Base-by-base conservation (phyloP, 306 rosid species). In the Acacia confusa region DNA sequence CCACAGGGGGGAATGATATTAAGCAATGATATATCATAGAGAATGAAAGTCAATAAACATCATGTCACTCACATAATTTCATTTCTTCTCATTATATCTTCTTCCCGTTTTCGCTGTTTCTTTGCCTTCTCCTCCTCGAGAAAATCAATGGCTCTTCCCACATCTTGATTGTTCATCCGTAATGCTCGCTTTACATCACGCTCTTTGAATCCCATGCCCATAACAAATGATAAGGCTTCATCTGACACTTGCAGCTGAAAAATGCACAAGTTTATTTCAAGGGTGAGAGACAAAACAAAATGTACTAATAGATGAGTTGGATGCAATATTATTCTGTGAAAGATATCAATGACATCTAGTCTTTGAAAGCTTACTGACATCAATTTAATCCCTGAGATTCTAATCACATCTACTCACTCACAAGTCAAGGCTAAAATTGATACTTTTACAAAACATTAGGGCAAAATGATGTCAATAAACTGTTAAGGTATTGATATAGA, bases 141-240 rank as follows among this genome's bases (percentile, higher is more conserved):
- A 83, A 95, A 95, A 89, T 93, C 94, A 87, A 95, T 81, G 57
- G 98, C 98, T 70, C 82, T 83, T 57, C 82, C 87, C 52, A 93
- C 94, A 82, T 95, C 97, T 85, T 95, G 96, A 93, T 95, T 87
- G 90, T 85, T 90, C 89, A 95, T 95, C 76, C 95, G 82, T 79
- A 95, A 71, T 64, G 99, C 97, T 82, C 96, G 88, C 86, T 89
- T 93, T 67, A 89, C 92, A 81, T 90, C 89, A 30, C 79, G 84
- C 80, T 93, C 95, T 69, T 38, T 83, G 74, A 86, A 93, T 61
- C 97, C 99, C 99, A 92, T 93, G 85, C 91, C 89, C 94, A 89
- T 91, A 69, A 95, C 91, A 83, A 90, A 88, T 60, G 97, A 90
- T 34, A 95, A 91, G 77, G 95, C 90, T 84, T 90, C 98, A 85